Percentiles rank a stretch among this genome's conserved stretches.
Evolutionary conservation across 1,284 basidiomycete genomes (phyloP).

Genomic region (Naganishia albida): DNA sequence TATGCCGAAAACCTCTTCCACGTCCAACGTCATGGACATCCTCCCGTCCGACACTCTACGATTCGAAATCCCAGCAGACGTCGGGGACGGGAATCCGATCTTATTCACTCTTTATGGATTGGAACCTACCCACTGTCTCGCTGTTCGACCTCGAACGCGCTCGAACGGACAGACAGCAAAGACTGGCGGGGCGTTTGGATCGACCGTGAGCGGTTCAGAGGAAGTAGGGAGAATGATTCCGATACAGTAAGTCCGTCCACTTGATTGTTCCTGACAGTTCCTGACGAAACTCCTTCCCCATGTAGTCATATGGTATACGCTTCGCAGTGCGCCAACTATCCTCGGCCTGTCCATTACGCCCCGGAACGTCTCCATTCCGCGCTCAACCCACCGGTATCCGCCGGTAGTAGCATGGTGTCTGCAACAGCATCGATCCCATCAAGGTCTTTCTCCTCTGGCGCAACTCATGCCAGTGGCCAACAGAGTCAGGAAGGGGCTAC

Average conservation of each 20-base stretch:
- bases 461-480: neutral
- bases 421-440: neutral
- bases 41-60: slow-evolving; percentile 9
- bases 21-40: neutral
- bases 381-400: neutral
- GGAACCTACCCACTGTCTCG: slow-evolving; percentile 24
- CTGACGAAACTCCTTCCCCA: neutral
- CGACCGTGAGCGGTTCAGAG: neutral
- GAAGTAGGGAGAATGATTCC: slow-evolving; percentile 30
- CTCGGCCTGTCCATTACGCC: slow-evolving; percentile 1
- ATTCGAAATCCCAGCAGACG: slow-evolving; percentile 6
- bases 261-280: neutral
- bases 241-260: slow-evolving; percentile 25
- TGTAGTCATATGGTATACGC: slow-evolving; percentile 31
- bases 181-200: neutral
- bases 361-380: neutral
- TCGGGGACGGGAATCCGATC: neutral
- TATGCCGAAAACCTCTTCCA: neutral
- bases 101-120: neutral
- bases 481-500: neutral
- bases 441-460: neutral
- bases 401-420: neutral
- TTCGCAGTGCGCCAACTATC: slow-evolving; percentile 30
- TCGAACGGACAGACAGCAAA: neutral
- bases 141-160: slow-evolving; percentile 19